Conservation (phyloP, 2,329 filamentous ascomycete genomes). For the Periglandula ipomoeae region DNA sequence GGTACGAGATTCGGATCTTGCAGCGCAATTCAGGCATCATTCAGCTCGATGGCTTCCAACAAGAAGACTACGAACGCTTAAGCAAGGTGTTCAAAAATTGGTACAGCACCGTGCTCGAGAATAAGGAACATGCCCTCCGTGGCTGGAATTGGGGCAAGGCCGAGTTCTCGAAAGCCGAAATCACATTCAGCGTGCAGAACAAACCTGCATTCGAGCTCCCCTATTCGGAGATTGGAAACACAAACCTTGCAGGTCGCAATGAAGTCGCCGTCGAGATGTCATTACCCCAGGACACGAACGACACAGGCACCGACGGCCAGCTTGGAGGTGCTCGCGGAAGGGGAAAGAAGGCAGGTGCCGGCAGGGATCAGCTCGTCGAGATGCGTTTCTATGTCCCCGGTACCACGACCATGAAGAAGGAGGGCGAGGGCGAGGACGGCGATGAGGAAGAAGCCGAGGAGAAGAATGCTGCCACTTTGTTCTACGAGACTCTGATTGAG, state of each 20-base stretch:
- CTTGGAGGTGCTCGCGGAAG: constrained; percentile 65
- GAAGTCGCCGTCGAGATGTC: constrained; percentile 95
- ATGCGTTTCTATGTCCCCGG: constrained; percentile 99
- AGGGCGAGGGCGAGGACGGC: constrained; percentile 62
- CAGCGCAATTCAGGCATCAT: constrained; percentile 77
- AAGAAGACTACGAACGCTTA: constrained; percentile 88
- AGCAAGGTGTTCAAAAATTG: constrained; percentile 94
- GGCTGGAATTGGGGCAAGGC: constrained; percentile 99
- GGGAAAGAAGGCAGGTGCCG: constrained; percentile 83
- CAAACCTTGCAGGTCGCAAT: constrained; percentile 93
- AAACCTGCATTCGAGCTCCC: constrained; percentile 93
- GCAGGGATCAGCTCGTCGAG: constrained; percentile 88
- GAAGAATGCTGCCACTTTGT: constrained; percentile 92
- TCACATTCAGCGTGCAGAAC: constrained; percentile 95
- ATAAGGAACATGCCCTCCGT: constrained; percentile 84
- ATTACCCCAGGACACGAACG: constrained; percentile 60
- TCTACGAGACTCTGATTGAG: constrained; percentile 96
- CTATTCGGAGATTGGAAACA: constrained; percentile 96
- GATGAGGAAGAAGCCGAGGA: constrained; percentile 52
- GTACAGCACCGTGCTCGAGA: constrained; percentile 90
- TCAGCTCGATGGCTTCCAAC: constrained; percentile 89
- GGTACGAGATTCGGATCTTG: constrained; percentile 87
- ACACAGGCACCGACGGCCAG: constrained; percentile 63
- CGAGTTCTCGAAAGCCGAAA: constrained; percentile 90
- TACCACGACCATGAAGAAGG: constrained; percentile 62